phyloP scores from a whole-genome alignment of 805 yeast genomes.

The Zygoascus flipseniorum region DNA sequence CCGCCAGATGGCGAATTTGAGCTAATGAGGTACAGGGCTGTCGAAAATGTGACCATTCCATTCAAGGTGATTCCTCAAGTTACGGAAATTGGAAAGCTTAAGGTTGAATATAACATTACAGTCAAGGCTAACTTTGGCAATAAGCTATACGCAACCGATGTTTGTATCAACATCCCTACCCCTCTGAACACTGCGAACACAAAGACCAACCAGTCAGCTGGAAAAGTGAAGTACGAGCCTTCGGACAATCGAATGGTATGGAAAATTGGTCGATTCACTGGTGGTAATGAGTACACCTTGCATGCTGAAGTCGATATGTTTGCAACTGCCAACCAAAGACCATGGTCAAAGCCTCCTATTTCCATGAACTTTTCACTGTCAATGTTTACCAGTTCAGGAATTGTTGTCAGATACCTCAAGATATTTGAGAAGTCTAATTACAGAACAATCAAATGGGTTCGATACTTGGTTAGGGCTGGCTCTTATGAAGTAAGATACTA shows the following conservation, averaged over 20 bases:
- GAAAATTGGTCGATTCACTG: constrained; percentile 61
- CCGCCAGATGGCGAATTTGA: constrained; percentile 90
- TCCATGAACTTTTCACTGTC: constrained; percentile 57
- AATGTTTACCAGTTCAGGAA: constrained; percentile 71
- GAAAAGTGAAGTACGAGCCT: constrained; percentile 60
- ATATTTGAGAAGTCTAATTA: constrained; percentile 55
- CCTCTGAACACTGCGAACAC: constrained; percentile 51
- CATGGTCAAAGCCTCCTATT: constrained; percentile 73
- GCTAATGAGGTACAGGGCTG: constrained; percentile 62
- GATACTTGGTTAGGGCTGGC: constrained; percentile 68
- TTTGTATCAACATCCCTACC: constrained; percentile 56
- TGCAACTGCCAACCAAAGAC: constrained; percentile 21
- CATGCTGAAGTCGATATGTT: constrained; percentile 44
- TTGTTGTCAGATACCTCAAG: constrained; percentile 62
- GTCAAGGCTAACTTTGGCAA: constrained; percentile 49
- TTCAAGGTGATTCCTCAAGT: constrained; percentile 55
- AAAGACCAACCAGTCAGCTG: constrained; percentile 39
- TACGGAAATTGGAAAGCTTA: constrained; percentile 35
- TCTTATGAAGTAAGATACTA: constrained; percentile 70
- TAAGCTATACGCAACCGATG: constrained; percentile 54
- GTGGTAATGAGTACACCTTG: constrained; percentile 54
- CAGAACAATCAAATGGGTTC: constrained; percentile 78
- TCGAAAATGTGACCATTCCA: constrained; percentile 58
- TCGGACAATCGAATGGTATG: constrained; percentile 59
- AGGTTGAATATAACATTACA: constrained; percentile 49